A percentile compares a stretch with the other conserved stretches of the same genome.
These are phyloP conservation scores for Aspergillus brasiliensis DNA, from an alignment of 2,329 filamentous ascomycete genomes.

Conservation along the genomic window DNA sequence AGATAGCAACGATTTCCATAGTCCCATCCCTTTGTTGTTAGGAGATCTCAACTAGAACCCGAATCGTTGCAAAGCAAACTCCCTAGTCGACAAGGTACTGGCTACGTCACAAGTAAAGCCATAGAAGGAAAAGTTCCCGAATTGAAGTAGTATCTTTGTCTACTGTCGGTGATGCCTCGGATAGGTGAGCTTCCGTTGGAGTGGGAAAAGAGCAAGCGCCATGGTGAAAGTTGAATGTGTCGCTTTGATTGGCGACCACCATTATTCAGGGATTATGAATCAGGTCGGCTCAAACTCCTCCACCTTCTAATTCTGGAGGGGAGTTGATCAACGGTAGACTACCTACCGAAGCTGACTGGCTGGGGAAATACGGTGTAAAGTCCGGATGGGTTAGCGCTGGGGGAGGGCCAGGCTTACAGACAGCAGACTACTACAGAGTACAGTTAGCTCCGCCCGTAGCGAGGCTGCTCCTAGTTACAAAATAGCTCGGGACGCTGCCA, in stretches of 20 bases:
- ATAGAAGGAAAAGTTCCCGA: too few species aligned
- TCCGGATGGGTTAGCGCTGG: conserved; percentile 2
- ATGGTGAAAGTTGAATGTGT: background rate
- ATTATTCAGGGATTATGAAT: background rate
- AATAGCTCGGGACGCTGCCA: conserved; percentile 5
- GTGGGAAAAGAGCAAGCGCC: background rate
- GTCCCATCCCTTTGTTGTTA: background rate
- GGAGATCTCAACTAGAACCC: background rate
- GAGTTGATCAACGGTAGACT: background rate
- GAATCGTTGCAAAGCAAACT: too few species aligned
- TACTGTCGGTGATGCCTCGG: too few species aligned
- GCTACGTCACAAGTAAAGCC: background rate
- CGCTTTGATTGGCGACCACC: background rate
- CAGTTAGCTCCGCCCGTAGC: conserved; percentile 1
- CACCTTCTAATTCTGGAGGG: background rate
- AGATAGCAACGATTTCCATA: background rate
- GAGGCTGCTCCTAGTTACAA: background rate
- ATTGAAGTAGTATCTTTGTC: too few species aligned
- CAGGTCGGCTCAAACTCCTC: background rate
- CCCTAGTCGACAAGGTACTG: background rate
- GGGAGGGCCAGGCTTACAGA: background rate
- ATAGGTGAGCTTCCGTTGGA: background rate
- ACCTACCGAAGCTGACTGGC: conserved; percentile 1
- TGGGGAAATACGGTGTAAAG: background rate
- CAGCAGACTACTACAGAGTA: background rate